Evolutionary conservation across 805 yeast species (phyloP).

Genomic region (Torulaspora gathmanii): DNA sequence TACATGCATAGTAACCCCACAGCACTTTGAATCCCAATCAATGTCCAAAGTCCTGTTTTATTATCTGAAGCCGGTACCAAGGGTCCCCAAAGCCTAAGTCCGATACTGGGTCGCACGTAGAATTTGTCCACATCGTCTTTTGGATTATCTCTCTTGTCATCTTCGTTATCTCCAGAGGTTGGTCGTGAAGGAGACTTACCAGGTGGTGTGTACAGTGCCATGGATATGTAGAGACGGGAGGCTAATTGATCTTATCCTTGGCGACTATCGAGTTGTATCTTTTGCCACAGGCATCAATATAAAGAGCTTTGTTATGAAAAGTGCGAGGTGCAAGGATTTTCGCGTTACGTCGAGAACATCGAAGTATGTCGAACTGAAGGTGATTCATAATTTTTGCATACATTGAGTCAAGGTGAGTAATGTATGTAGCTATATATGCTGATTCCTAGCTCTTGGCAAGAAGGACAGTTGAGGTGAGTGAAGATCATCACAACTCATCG

Average conservation of each 20-base stretch:
- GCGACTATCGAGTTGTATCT: not conserved
- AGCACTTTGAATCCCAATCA: constrained; percentile 50
- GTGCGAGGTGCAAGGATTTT: constrained; percentile 4
- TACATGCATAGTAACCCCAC: constrained; percentile 40
- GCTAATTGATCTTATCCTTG: not conserved
- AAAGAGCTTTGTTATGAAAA: not conserved
- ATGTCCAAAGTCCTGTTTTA: constrained; percentile 46
- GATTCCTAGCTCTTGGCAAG: not conserved
- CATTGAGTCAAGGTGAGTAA: not conserved
- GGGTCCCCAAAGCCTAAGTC: constrained; percentile 63
- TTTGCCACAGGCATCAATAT: constrained; percentile 7
- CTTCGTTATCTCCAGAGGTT: constrained; percentile 3
- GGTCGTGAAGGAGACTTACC: constrained; percentile 21
- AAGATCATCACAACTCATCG: constrained; percentile 33
- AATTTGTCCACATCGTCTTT: constrained; percentile 21
- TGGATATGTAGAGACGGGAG: constrained; percentile 5
- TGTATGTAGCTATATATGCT: constrained; percentile 2
- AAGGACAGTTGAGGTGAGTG: not conserved
- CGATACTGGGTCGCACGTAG: constrained; percentile 51
- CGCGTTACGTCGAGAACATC: too few species aligned
- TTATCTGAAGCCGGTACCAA: constrained; percentile 70
- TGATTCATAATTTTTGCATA: not conserved
- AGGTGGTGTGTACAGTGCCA: constrained; percentile 35
- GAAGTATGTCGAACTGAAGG: too few species aligned
- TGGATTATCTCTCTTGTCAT: constrained; percentile 18